Percentiles rank a stretch among this genome's conserved stretches.
Evolutionary conservation across 106 monocot species (phyloP).

Genomic region (Alisma plantagoaquatica): DNA sequence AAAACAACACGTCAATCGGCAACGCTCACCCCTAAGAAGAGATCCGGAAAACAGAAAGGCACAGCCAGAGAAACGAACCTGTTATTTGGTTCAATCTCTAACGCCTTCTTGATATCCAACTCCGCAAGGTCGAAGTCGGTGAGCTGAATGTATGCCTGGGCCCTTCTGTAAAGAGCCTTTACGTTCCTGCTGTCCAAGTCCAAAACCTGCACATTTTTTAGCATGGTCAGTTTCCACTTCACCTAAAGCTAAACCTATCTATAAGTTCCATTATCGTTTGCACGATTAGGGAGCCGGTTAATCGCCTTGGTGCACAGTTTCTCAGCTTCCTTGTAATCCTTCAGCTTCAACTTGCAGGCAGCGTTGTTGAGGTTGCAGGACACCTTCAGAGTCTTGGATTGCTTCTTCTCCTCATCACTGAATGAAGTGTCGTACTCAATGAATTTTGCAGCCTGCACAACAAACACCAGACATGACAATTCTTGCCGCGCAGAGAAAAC

Average conservation of each 20-base stretch:
- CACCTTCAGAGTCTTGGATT: slow-evolving; percentile 38
- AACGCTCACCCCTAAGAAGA: too few species aligned
- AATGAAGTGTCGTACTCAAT: slow-evolving; percentile 66
- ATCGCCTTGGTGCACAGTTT: slow-evolving; percentile 57
- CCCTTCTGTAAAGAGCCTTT: slow-evolving; percentile 73
- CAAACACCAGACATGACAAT: not conserved
- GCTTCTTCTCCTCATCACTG: slow-evolving; percentile 65
- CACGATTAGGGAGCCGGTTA: not conserved
- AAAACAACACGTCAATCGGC: too few species aligned
- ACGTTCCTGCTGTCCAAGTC: slow-evolving; percentile 66
- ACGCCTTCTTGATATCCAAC: slow-evolving; percentile 72
- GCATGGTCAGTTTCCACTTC: too few species aligned
- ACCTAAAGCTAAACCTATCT: too few species aligned
- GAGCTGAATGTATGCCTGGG: slow-evolving; percentile 59
- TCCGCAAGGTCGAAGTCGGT: slow-evolving; percentile 74
- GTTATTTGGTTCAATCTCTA: slow-evolving; percentile 79
- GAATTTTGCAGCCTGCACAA: slow-evolving; percentile 27
- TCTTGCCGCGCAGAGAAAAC: not conserved
- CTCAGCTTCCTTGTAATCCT: slow-evolving; percentile 46
- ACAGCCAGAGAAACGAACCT: slow-evolving; percentile 14
- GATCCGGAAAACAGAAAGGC: not conserved
- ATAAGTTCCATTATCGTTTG: too few species aligned
- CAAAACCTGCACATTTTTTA: slow-evolving; percentile 30
- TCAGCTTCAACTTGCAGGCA: slow-evolving; percentile 39
- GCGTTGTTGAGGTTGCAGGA: slow-evolving; percentile 50